These are phyloP conservation scores for Picea abies DNA, from an alignment of 83 land plant genomes.

Conservation along the genomic window DNA sequence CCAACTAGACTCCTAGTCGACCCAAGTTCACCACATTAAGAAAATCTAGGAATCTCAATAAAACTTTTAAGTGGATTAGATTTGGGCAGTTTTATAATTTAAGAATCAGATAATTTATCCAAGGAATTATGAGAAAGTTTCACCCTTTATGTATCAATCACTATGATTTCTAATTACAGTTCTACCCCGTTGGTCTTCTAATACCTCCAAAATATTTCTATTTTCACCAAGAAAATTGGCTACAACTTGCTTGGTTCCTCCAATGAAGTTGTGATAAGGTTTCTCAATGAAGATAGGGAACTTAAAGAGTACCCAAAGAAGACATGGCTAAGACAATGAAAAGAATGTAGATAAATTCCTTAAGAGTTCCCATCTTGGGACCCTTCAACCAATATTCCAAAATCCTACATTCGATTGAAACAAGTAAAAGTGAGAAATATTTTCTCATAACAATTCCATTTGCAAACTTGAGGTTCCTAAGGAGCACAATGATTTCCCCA, in stretches of 20 bases:
- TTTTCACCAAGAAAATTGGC: constrained; percentile 26
- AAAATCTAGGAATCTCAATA: no score
- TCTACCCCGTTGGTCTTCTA: constrained; percentile 21
- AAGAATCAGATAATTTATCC: no score
- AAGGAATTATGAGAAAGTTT: no score
- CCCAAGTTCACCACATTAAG: no score
- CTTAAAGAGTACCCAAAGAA: constrained; percentile 28
- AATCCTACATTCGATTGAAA: constrained; percentile 31
- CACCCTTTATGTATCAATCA: no score
- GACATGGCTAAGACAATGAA: constrained; percentile 30
- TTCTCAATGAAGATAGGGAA: constrained; percentile 24
- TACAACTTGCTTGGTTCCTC: constrained; percentile 7
- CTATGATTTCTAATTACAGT: neutral
- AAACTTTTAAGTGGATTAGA: no score
- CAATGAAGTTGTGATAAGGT: neutral
- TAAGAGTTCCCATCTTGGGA: constrained; percentile 45
- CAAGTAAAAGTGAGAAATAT: constrained; percentile 31
- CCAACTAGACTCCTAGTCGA: no score
- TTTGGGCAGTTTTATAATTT: no score
- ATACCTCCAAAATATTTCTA: constrained; percentile 26
- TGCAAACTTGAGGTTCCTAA: constrained; percentile 24
- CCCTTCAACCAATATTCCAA: constrained; percentile 49
- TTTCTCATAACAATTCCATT: constrained; percentile 16
- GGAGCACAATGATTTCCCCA: constrained; percentile 27
- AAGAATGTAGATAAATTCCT: constrained; percentile 23